Evolutionary conservation across 2,329 filamentous ascomycete species (phyloP), one percentile per base, ranked within the genome.

Genomic region (Colletotrichum sp.): DNA sequence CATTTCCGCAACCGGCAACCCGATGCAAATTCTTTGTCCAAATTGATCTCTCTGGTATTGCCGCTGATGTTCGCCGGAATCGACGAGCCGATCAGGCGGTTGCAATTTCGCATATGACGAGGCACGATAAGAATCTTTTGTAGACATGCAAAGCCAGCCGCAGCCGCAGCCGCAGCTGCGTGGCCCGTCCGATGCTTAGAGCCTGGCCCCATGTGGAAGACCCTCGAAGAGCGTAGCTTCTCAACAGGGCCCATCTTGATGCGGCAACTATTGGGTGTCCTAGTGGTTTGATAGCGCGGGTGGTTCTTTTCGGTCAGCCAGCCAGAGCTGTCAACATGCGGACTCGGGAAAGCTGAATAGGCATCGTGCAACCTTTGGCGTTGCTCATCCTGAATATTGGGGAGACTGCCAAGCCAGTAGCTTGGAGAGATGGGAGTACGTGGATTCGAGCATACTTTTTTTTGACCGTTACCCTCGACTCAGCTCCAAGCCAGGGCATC

Each of bases 291-390:
- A 32, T 52, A 10, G 49, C n/a, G 62, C 64, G 72, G 52, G 28
- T 28, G 36, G 24, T 28, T 39, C 70, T 28, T 75, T 30, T 39
- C 57, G 44, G 18, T 4, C 44, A 49, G 44, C 49, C 72, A 66
- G 68, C 68, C 68, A 44, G 52, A 57, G 16, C 13, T 75, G 36
- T 55, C 52, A 44, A 30, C 9, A n/a, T 30, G 72, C 69, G 26
- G 52, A 36, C 52, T 67, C 30, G 36, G 36, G 16, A 62, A 52
- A 49, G 69, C 63, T 75, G 55, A 63, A 60, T 5, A 26, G 68
- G 36, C 63, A 72, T 68, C 62, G 69, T 72, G 69, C 69, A 72
- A 68, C 62, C 60, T 8, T 44, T 55, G 66, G 44, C 52, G 62
- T n/a, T 21, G 8, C 12, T 18, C 49, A n/a, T 67, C 57, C 28